Conservation (phyloP, 108 stramenopile species). For the Seminavis robusta region DNA sequence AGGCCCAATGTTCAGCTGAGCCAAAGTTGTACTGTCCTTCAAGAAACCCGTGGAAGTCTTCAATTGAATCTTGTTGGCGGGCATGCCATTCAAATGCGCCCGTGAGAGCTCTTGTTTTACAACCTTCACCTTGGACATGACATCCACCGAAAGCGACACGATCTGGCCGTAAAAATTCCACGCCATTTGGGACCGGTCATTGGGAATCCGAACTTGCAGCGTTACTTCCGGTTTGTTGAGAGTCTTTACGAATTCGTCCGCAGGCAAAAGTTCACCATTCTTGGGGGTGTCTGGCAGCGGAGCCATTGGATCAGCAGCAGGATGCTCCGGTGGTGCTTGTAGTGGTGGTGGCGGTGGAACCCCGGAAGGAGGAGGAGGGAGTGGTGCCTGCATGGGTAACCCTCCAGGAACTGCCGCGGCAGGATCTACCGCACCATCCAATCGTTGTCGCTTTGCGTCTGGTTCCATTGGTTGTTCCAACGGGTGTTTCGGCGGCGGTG, state of each 20-base stretch:
- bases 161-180: conserved; percentile 88
- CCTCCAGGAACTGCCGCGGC: background rate
- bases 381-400: background rate
- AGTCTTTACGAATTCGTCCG: conserved; percentile 60
- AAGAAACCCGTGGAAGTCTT: conserved; percentile 51
- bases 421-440: background rate
- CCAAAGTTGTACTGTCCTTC: conserved; percentile 62
- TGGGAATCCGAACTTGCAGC: conserved; percentile 62
- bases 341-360: conserved; percentile 18
- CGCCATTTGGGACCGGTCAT: conserved; percentile 60
- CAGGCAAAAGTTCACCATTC: conserved; percentile 29
- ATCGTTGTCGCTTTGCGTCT: conserved; percentile 14
- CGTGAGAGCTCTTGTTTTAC: conserved; percentile 64
- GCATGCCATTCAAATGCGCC: conserved; percentile 67
- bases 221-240: conserved; percentile 57
- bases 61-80: conserved; percentile 83
- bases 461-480: conserved; percentile 7
- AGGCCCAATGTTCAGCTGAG: conserved; percentile 71
- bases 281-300: background rate
- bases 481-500: background rate
- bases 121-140: conserved; percentile 61
- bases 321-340: background rate
- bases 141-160: conserved; percentile 54
- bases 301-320: background rate
- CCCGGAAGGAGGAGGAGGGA: conserved; percentile 8